A percentile compares a stretch with the other conserved stretches of the same genome.
phyloP scores from a whole-genome alignment of 2,329 filamentous ascomycete species.

The Paracoccidioides lutzii region DNA sequence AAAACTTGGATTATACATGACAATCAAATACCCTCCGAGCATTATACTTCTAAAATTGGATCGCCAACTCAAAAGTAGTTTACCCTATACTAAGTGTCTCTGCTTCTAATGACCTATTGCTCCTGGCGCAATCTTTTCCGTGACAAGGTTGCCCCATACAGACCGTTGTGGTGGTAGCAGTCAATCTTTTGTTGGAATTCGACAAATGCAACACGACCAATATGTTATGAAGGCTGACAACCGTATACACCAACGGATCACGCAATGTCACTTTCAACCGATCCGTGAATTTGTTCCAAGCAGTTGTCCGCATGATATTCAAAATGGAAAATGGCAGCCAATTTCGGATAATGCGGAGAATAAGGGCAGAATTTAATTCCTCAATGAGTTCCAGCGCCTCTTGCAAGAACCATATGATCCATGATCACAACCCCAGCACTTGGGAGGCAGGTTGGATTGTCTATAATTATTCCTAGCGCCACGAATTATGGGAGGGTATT shows the following conservation, averaged over 20 bases:
- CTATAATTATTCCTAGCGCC: too few species aligned
- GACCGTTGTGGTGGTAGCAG: not conserved
- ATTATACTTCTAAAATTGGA: slow-evolving; percentile 22
- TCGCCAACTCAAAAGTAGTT: slow-evolving; percentile 17
- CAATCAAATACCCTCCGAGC: slow-evolving; percentile 20
- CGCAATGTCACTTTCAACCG: slow-evolving; percentile 27
- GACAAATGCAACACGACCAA: slow-evolving; percentile 25
- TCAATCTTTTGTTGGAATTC: not conserved
- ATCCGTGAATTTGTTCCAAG: not conserved
- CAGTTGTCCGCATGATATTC: not conserved
- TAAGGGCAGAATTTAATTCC: too few species aligned
- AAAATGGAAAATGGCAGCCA: not conserved
- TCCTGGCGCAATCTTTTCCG: slow-evolving; percentile 18
- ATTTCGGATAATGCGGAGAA: too few species aligned
- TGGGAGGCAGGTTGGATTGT: too few species aligned
- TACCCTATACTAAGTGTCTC: slow-evolving; percentile 17
- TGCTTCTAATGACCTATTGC: slow-evolving; percentile 21
- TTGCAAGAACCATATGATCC: too few species aligned
- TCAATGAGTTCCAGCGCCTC: too few species aligned
- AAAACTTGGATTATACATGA: slow-evolving; percentile 20
- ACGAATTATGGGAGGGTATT: too few species aligned
- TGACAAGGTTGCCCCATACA: not conserved
- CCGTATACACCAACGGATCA: slow-evolving; percentile 25
- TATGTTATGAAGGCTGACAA: slow-evolving; percentile 16
- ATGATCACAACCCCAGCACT: too few species aligned